Conservation (phyloP, 2,329 filamentous ascomycete genomes). For the Fusarium sp. region DNA sequence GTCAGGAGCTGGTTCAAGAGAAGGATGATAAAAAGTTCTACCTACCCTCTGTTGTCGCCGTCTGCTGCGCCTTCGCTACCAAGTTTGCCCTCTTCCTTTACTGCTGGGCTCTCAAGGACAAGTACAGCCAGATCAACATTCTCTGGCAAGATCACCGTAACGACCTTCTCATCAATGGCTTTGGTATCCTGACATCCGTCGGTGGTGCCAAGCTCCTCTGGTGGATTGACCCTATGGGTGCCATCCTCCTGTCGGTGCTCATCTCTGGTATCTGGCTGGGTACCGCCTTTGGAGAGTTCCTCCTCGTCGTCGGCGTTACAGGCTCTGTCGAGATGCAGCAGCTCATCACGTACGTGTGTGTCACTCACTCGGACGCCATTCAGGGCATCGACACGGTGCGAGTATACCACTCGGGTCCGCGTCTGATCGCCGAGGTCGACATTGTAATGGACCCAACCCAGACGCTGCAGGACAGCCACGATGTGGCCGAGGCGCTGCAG, state of each 20-base stretch:
- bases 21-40: slow-evolving; percentile 75
- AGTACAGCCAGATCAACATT: slow-evolving; percentile 91
- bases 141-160: slow-evolving; percentile 98
- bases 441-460: slow-evolving; percentile 88
- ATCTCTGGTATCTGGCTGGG: slow-evolving; percentile 85
- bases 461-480: slow-evolving; percentile 83
- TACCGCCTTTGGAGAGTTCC: slow-evolving; percentile 90
- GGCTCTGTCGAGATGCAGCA: slow-evolving; percentile 89
- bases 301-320: slow-evolving; percentile 89
- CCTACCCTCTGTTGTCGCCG: slow-evolving; percentile 86
- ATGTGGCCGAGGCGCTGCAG: slow-evolving; percentile 93
- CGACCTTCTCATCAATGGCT: slow-evolving; percentile 95
- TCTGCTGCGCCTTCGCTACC: slow-evolving; percentile 84
- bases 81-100: slow-evolving; percentile 89
- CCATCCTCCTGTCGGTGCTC: slow-evolving; percentile 82
- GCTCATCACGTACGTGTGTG: slow-evolving; percentile 90
- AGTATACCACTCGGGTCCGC: slow-evolving; percentile 89
- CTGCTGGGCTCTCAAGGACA: slow-evolving; percentile 90
- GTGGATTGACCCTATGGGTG: slow-evolving; percentile 96
- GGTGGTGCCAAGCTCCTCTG: slow-evolving; percentile 88
- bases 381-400: slow-evolving; percentile 93
- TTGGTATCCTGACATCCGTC: slow-evolving; percentile 91
- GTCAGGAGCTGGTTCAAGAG: slow-evolving; percentile 73
- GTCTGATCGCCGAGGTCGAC: slow-evolving; percentile 95
- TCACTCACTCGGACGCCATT: slow-evolving; percentile 89